Evolutionary conservation across 2,329 filamentous ascomycete species (phyloP).

Genomic region (Scleromitrula shiraiana): DNA sequence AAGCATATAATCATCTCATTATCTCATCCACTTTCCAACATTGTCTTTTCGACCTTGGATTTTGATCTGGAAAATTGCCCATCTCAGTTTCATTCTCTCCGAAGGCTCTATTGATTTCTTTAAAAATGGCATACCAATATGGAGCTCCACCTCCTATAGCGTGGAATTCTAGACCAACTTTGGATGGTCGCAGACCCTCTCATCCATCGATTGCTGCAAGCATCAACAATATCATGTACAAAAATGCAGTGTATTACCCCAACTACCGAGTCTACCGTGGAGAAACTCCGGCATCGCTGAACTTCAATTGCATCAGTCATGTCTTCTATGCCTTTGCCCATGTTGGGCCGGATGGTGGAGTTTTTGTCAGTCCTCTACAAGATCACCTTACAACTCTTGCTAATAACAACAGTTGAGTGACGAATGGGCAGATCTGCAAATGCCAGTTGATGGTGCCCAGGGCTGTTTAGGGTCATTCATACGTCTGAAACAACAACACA

Average conservation of each 20-base stretch:
- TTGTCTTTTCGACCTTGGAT: too few relatives aligned
- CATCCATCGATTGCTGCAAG: constrained; percentile 25
- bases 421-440: constrained; percentile 67
- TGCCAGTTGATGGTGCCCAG: constrained; percentile 61
- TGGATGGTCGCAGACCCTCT: constrained; percentile 24
- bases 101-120: neutral
- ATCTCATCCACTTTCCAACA: too few relatives aligned
- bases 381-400: neutral
- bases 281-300: constrained; percentile 65
- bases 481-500: constrained; percentile 62
- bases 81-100: too few relatives aligned
- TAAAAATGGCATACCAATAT: constrained; percentile 21
- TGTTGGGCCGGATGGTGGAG: constrained; percentile 61
- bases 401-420: constrained; percentile 56
- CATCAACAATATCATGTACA: constrained; percentile 43
- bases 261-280: constrained; percentile 67
- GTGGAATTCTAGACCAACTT: constrained; percentile 20
- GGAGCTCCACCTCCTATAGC: constrained; percentile 23
- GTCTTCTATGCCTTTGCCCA: constrained; percentile 79
- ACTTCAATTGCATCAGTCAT: constrained; percentile 69
- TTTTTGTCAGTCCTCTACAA: constrained; percentile 57
- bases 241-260: constrained; percentile 80
- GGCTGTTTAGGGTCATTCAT: constrained; percentile 68
- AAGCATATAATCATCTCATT: too few relatives aligned
- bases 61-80: too few relatives aligned